Evolutionary conservation across 106 monocot genomes (phyloP).

Genomic region (Hemerocallis citrina): DNA sequence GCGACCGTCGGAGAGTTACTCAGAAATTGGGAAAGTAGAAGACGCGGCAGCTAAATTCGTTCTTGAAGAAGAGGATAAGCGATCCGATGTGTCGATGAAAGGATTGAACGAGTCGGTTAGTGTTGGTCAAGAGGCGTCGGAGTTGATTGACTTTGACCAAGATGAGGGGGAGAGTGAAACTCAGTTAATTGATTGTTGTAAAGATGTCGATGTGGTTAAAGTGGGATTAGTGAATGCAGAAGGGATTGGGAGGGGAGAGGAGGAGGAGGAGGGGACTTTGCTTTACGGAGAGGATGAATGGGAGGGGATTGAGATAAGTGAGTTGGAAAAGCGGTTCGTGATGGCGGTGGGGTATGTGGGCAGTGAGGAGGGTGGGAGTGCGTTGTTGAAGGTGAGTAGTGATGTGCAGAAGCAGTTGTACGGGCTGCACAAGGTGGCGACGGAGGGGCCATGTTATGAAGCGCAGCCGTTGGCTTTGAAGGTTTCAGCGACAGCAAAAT

Average conservation of each 20-base stretch:
- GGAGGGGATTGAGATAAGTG: conserved; percentile 78
- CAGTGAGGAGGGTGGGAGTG: conserved; percentile 17
- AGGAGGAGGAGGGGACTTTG: conserved; percentile 3
- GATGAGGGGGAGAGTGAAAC: too few species aligned
- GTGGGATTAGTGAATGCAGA: not conserved
- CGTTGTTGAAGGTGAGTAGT: conserved; percentile 28
- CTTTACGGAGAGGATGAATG: conserved; percentile 57
- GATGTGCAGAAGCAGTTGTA: conserved; percentile 56
- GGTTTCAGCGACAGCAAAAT: conserved; percentile 53
- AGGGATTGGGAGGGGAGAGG: not conserved
- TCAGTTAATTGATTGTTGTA: too few species aligned
- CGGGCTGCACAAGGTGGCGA: conserved; percentile 51
- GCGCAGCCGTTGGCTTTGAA: conserved; percentile 55
- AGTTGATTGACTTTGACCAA: too few species aligned
- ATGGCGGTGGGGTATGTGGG: conserved; percentile 29
- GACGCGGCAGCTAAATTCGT: too few species aligned
- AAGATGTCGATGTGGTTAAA: not conserved
- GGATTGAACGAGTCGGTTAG: not conserved
- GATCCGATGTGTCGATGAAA: too few species aligned
- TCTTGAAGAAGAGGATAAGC: too few species aligned
- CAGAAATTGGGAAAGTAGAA: too few species aligned
- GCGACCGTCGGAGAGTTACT: too few species aligned
- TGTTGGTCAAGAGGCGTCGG: not conserved
- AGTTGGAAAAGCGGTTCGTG: conserved; percentile 39
- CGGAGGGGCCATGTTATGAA: conserved; percentile 70